phyloP scores from a whole-genome alignment of 768 basidiomycete species.

The Leccinum olivaceopallidum region DNA sequence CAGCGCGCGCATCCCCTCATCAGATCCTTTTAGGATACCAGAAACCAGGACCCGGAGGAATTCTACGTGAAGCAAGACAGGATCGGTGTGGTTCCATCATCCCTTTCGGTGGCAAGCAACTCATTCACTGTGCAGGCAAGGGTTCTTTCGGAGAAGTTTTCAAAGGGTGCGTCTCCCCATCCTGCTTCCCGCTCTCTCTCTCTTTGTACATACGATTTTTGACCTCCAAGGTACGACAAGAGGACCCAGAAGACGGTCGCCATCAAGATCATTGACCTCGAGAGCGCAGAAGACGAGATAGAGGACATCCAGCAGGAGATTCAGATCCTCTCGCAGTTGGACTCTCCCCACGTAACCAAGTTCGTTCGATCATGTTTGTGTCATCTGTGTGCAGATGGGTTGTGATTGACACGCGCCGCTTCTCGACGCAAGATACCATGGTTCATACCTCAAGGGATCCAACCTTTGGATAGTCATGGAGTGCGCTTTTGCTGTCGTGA shows the following conservation, averaged over 20 bases:
- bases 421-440: constrained; percentile 74
- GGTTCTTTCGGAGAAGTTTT: constrained; percentile 99
- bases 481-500: constrained; percentile 43
- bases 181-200: neutral
- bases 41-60: constrained; percentile 90
- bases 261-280: constrained; percentile 99
- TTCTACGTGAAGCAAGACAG: constrained; percentile 97
- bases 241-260: constrained; percentile 96
- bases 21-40: constrained; percentile 50
- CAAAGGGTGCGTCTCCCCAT: constrained; percentile 70
- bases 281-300: constrained; percentile 99
- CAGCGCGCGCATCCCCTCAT: constrained; percentile 9
- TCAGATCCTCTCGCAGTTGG: constrained; percentile 94
- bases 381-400: constrained; percentile 29
- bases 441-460: constrained; percentile 92
- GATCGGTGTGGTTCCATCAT: constrained; percentile 64
- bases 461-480: constrained; percentile 99
- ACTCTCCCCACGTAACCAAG: constrained; percentile 96
- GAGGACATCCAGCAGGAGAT: constrained; percentile 99
- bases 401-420: constrained; percentile 33
- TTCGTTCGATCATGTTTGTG: constrained; percentile 43
- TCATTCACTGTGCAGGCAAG: constrained; percentile 62
- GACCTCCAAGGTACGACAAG: constrained; percentile 78
- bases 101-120: constrained; percentile 15
- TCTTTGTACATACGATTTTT: constrained; percentile 2